Conservation (phyloP, 257 asterid species). For the Salvia miltiorrhiza region DNA sequence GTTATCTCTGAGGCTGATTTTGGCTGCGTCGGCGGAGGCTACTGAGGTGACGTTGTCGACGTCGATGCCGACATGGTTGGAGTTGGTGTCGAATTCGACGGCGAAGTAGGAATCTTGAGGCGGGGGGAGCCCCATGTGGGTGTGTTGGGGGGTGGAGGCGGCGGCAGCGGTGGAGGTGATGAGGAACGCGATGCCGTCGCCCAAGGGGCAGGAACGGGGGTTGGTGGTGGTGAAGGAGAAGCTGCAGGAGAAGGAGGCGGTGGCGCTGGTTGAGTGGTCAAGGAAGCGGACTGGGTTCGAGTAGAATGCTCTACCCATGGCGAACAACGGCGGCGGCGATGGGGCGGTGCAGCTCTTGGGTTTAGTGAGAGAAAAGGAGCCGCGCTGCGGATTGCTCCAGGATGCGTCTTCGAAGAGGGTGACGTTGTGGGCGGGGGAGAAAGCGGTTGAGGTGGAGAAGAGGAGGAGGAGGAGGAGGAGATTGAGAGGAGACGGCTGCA, state of each 20-base stretch:
- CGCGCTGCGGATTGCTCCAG: slow-evolving; percentile 15
- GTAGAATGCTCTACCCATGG: slow-evolving; percentile 63
- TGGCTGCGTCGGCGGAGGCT: slow-evolving; percentile 47
- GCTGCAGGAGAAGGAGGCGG: slow-evolving; percentile 58
- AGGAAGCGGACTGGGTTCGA: slow-evolving; percentile 57
- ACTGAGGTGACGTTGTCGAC: slow-evolving; percentile 38
- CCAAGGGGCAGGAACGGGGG: slow-evolving; percentile 54
- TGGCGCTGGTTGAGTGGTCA: slow-evolving; percentile 39
- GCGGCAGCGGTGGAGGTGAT: slow-evolving; percentile 40
- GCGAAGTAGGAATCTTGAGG: slow-evolving; percentile 50
- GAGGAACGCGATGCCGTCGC: slow-evolving; percentile 67
- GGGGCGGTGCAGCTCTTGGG: slow-evolving; percentile 32
- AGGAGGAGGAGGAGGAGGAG: slow-evolving; percentile 17
- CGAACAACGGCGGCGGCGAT: slow-evolving; percentile 20
- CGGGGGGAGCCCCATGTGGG: slow-evolving; percentile 62
- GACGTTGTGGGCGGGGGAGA: slow-evolving; percentile 35
- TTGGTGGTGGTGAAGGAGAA: slow-evolving; percentile 56
- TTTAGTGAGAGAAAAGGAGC: slow-evolving; percentile 51
- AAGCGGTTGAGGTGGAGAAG: slow-evolving; percentile 28
- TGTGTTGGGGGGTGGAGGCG: slow-evolving; percentile 37
- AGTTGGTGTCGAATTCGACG: slow-evolving; percentile 60
- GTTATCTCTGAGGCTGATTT: slow-evolving; percentile 49
- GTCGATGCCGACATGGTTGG: slow-evolving; percentile 56
- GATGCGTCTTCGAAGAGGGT: slow-evolving; percentile 57
- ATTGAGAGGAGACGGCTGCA: slow-evolving; percentile 21